Conservation (phyloP, 352 stramenopile genomes). For the Phytopythium helicoides region DNA sequence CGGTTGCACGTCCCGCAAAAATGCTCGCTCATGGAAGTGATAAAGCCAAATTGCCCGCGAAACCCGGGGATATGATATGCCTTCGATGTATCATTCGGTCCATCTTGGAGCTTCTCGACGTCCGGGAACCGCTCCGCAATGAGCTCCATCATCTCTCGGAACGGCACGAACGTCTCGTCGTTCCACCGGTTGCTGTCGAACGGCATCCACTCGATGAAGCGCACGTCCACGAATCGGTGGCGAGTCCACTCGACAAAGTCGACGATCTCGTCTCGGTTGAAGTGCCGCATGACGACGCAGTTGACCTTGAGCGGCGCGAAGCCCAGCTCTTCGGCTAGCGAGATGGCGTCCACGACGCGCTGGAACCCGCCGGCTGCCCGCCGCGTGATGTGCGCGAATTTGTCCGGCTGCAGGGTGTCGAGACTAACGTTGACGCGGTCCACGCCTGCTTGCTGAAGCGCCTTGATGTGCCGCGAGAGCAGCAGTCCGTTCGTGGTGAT, state of each 20-base stretch:
- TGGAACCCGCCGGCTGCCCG: slow-evolving; percentile 70
- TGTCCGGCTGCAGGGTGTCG: slow-evolving; percentile 91
- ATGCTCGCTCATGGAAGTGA: slow-evolving; percentile 97
- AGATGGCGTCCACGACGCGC: slow-evolving; percentile 85
- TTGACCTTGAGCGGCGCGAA: slow-evolving; percentile 94
- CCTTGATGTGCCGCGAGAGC: slow-evolving; percentile 79
- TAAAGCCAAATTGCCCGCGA: slow-evolving; percentile 90
- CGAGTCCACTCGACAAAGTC: slow-evolving; percentile 95
- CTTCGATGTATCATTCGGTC: slow-evolving; percentile 95
- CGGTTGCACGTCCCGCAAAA: slow-evolving; percentile 98
- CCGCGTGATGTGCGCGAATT: slow-evolving; percentile 93
- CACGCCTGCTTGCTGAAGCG: slow-evolving; percentile 81
- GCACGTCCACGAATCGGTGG: slow-evolving; percentile 87
- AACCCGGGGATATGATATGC: slow-evolving; percentile 82
- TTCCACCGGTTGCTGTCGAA: slow-evolving; percentile 98
- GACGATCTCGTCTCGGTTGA: slow-evolving; percentile 94
- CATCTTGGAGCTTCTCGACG: slow-evolving; percentile 61
- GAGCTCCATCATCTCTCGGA: slow-evolving; percentile 88
- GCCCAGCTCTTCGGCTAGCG: slow-evolving; percentile 51
- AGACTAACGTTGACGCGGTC: slow-evolving; percentile 95
- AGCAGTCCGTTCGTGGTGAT: slow-evolving; percentile 97
- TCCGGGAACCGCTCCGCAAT: slow-evolving; percentile 42
- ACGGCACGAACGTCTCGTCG: slow-evolving; percentile 91
- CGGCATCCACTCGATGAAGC: slow-evolving; percentile 99
- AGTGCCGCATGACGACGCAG: slow-evolving; percentile 95